Percentiles rank a stretch among this genome's conserved stretches.
These are phyloP conservation scores for Curvularia spicifera DNA, from an alignment of 2,329 filamentous ascomycete genomes.

Conservation along the genomic window DNA sequence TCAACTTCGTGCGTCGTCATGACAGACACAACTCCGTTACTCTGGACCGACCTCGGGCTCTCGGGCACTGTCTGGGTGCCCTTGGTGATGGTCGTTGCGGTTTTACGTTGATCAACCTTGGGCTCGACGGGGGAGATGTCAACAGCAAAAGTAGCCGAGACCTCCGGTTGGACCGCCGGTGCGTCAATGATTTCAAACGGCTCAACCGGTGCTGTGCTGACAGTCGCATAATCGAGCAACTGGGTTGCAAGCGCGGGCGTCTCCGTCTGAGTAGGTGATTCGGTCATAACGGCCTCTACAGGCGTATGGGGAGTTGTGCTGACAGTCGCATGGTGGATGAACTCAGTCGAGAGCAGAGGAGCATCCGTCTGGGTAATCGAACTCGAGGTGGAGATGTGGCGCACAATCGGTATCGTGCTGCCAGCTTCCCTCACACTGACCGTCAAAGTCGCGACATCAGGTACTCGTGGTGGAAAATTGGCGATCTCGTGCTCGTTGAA, in stretches of 20 bases:
- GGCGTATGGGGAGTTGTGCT: neutral
- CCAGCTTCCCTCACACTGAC: constrained; percentile 9
- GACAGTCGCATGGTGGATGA: constrained; percentile 1
- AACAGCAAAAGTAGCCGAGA: constrained; percentile 1
- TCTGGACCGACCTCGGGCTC: neutral
- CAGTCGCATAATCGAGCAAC: constrained; percentile 1
- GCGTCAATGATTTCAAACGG: neutral
- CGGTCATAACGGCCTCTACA: neutral
- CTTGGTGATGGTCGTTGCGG: neutral
- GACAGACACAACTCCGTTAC: constrained; percentile 5
- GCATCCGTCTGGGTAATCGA: constrained; percentile 14
- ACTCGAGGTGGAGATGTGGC: constrained; percentile 1
- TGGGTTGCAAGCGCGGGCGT: constrained; percentile 8
- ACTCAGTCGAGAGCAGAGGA: constrained; percentile 4
- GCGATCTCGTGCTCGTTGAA: constrained; percentile 1
- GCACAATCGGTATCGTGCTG: constrained; percentile 10
- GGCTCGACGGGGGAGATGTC: constrained; percentile 9
- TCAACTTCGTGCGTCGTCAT: constrained; percentile 9
- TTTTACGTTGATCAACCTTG: neutral
- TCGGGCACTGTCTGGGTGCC: constrained; percentile 7
- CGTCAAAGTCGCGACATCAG: neutral
- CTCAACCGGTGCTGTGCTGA: constrained; percentile 5
- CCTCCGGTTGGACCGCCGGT: neutral
- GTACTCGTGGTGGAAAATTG: constrained; percentile 4
- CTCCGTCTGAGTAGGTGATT: constrained; percentile 15